Percentiles rank a stretch among this genome's conserved stretches.
Evolutionary conservation across 129 eudicot species (phyloP).

Genomic region (Apium graveolens): DNA sequence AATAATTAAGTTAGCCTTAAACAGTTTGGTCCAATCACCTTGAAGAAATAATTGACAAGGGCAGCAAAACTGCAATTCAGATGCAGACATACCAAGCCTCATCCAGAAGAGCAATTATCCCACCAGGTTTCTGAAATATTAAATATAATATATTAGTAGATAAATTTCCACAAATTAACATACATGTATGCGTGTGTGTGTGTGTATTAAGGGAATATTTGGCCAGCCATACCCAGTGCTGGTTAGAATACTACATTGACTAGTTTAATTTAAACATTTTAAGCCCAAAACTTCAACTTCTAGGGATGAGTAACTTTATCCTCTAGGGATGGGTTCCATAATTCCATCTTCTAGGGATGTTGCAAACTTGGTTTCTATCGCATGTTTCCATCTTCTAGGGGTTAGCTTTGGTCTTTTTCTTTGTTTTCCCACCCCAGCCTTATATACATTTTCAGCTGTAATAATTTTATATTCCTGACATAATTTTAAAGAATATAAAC

Average conservation of each 20-base stretch:
- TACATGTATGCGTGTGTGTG: background rate
- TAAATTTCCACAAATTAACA: background rate
- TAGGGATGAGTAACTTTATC: background rate
- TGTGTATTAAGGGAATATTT: background rate
- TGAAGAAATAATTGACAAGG: conserved; percentile 5
- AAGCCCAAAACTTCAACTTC: background rate
- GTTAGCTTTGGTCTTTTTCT: too few species aligned
- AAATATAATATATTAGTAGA: conserved; percentile 15
- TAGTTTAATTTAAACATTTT: background rate
- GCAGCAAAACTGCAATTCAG: conserved; percentile 2
- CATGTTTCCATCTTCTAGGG: too few species aligned
- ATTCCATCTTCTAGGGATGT: background rate
- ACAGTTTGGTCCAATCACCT: background rate
- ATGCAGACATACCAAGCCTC: conserved; percentile 78
- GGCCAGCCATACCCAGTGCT: background rate
- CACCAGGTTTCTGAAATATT: conserved; percentile 83
- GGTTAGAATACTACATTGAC: background rate
- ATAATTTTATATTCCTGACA: too few species aligned
- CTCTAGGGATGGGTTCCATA: background rate
- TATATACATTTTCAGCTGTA: too few species aligned
- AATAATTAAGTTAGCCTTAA: conserved; percentile 12
- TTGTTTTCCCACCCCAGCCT: too few species aligned
- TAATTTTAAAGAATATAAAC: too few species aligned
- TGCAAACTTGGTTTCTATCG: background rate
- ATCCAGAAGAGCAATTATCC: conserved; percentile 87